Conservation (phyloP, 768 basidiomycete genomes). For the Lepiota venenata region DNA sequence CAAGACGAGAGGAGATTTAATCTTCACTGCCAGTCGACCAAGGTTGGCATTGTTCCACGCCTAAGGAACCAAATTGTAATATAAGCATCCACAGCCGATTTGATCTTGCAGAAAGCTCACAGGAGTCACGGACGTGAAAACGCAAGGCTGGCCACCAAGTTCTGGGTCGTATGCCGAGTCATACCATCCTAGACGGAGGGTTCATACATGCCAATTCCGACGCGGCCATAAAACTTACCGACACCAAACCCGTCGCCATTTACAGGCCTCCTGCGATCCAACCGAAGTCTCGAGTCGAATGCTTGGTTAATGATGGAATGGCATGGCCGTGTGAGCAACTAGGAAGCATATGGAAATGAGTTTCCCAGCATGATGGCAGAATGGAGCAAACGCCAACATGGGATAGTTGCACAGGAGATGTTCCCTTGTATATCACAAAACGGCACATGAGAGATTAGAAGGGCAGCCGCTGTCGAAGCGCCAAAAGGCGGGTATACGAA, state of each 20-base stretch:
- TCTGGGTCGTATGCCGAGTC: conserved; percentile 83
- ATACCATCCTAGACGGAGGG: conserved; percentile 73
- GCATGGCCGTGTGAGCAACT: conserved; percentile 90
- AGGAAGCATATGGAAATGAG: conserved; percentile 8
- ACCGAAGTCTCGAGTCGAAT: conserved; percentile 86
- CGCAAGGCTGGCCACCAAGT: conserved; percentile 84
- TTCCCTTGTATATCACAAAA: conserved; percentile 94
- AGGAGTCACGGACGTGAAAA: conserved; percentile 94
- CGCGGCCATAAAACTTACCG: conserved; percentile 43
- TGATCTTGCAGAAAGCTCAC: conserved; percentile 32
- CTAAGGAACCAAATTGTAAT: conserved; percentile 30
- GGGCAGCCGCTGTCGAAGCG: not conserved
- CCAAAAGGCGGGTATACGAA: conserved; percentile 6
- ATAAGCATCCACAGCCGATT: not conserved
- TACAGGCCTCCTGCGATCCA: conserved; percentile 81
- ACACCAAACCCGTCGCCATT: conserved; percentile 97
- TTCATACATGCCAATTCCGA: not conserved
- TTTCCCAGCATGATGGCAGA: not conserved
- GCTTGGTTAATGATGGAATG: conserved; percentile 98
- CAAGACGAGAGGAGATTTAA: conserved; percentile 95
- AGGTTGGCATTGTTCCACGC: conserved; percentile 98
- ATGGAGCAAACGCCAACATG: conserved; percentile 48
- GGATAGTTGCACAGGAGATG: conserved; percentile 86
- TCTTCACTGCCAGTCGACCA: conserved; percentile 92
- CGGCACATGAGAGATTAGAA: conserved; percentile 60